Evolutionary conservation across 169 alveolate genomes (phyloP), one percentile per base, ranked within the genome.

Genomic region (Perkinsus olseni): DNA sequence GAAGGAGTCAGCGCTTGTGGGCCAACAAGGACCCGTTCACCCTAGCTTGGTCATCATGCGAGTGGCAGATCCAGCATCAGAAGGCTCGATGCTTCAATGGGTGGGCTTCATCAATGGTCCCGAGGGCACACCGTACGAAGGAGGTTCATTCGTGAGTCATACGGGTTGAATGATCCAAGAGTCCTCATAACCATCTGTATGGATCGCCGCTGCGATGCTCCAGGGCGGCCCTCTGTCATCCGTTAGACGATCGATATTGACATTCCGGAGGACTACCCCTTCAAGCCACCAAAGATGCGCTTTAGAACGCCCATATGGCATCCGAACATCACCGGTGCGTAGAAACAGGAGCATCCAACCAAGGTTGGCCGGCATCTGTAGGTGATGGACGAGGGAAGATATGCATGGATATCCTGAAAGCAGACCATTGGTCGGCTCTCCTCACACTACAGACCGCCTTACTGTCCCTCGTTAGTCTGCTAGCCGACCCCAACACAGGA

Each of bases 271-370:
- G 97, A 95, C 38, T 96, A 95, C 93, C 97, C 97, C 24, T 96
- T 95, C 91, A 95, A 95, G 92, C 97, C 97, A 13, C 97, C 97
- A 36, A 95, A 94, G 92, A 96, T 96, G 97, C 96, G 95, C 93
- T 96, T 95, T 50, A 96, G 95, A 74, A 96, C 97, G 38, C 95
- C 95, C 92, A 95, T 96, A 45, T 96, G 97, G 97, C 97, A 96
- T 94, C 97, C 97, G 21, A 96, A 96, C 38, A 94, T 96, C 74
- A 93, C 95, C 36, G 93, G 95, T 91, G 92, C 90, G 92, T n/a
- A n/a, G n/a, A n/a, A n/a, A 90, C 74, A 45, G 97, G 96, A 13
- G 96, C 96, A 24, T 62, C 36, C 82, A 0, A 13, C 36, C 17
- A 24, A 24, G 37, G 82, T 62, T 62, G 82, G 1, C 31, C 28